phyloP scores from a whole-genome alignment of 371 early-diverging fungal species.

The Rhizopus sp. region DNA sequence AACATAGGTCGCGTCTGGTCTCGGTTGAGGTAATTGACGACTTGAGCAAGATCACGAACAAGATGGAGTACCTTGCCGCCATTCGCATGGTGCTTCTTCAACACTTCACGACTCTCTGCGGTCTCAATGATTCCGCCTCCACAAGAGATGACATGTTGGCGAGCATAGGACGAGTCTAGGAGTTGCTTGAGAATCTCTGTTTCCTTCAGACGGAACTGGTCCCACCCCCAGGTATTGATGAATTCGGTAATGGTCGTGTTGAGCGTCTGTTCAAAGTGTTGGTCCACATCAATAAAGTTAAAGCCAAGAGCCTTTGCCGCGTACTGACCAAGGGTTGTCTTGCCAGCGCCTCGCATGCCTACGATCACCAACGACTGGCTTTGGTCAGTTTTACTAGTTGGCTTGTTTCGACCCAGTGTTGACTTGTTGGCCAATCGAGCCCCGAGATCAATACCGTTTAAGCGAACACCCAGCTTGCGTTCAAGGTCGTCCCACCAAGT shows the following conservation, averaged over 20 bases:
- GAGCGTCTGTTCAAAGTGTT: conserved; percentile 70
- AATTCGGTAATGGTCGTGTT: conserved; percentile 77
- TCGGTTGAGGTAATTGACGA: conserved; percentile 72
- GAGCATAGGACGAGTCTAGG: conserved; percentile 41
- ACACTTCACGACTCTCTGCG: conserved; percentile 61
- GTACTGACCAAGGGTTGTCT: conserved; percentile 83
- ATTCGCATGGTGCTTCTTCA: conserved; percentile 56
- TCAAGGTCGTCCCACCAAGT: conserved; percentile 97
- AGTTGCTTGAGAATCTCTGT: conserved; percentile 55
- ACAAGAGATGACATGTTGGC: conserved; percentile 80
- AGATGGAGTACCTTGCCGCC: conserved; percentile 81
- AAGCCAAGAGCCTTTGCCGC: conserved; percentile 71
- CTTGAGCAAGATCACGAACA: conserved; percentile 79
- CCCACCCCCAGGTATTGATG: conserved; percentile 84
- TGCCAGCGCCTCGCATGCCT: conserved; percentile 98
- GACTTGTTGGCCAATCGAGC: conserved; percentile 41
- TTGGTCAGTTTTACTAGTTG: conserved; percentile 15
- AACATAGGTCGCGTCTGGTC: conserved; percentile 88
- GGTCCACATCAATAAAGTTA: conserved; percentile 89
- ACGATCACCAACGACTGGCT: conserved; percentile 80
- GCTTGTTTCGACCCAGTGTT: conserved; percentile 24
- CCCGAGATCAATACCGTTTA: conserved; percentile 76
- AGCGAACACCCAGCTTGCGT: conserved; percentile 69
- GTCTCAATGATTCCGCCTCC: conserved; percentile 97
- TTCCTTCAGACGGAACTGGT: conserved; percentile 87